phyloP scores from a whole-genome alignment of 129 eudicot species.

The Rutidosis leptorrhynchoides region DNA sequence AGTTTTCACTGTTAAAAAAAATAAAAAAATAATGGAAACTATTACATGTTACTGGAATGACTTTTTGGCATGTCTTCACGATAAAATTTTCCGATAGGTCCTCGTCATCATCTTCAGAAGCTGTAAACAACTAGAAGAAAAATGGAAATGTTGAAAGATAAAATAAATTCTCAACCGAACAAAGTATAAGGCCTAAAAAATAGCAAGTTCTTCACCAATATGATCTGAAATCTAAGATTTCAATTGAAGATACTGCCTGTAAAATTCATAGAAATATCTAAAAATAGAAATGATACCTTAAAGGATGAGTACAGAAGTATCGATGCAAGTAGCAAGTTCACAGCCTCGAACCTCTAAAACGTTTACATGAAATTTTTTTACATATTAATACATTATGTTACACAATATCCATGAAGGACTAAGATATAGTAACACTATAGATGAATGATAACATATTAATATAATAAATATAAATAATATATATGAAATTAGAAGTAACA shows the following conservation, averaged over 20 bases:
- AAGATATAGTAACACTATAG: background rate
- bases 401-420: background rate
- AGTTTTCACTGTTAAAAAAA: background rate
- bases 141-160: background rate
- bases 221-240: background rate
- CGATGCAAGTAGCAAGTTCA: slow-evolving; percentile 75
- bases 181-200: too few relatives aligned
- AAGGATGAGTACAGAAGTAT: slow-evolving; percentile 77
- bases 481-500: background rate
- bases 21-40: slow-evolving; percentile 8
- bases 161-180: background rate
- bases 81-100: slow-evolving; percentile 81
- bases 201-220: background rate
- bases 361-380: background rate
- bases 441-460: background rate
- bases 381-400: background rate
- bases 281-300: slow-evolving; percentile 50
- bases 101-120: slow-evolving; percentile 58
- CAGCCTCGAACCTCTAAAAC: slow-evolving; percentile 77
- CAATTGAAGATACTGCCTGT: background rate
- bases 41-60: slow-evolving; percentile 87
- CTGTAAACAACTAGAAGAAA: slow-evolving; percentile 50
- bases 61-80: slow-evolving; percentile 85
- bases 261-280: slow-evolving; percentile 14
- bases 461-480: too few relatives aligned